A percentile compares a stretch with the other conserved stretches of the same genome.
phyloP scores from a whole-genome alignment of 129 eudicot species.

The Saussurea involucrata region DNA sequence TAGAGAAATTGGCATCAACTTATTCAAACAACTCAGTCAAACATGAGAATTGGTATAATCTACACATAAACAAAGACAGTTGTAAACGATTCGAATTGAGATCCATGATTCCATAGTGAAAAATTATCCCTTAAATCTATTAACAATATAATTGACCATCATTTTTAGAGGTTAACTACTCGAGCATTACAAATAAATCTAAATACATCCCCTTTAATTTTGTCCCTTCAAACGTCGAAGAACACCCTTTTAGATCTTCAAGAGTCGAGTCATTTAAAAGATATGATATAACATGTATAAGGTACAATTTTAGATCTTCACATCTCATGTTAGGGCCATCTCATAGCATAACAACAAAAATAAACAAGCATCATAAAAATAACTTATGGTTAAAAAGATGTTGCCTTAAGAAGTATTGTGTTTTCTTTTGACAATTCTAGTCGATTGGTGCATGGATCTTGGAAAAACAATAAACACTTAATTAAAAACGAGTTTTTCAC shows the following conservation, averaged over 20 bases:
- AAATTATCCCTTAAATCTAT: background rate
- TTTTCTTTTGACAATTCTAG: background rate
- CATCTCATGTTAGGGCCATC: background rate
- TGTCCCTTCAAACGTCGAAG: background rate
- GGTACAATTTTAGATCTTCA: background rate
- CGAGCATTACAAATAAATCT: background rate
- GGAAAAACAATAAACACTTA: background rate
- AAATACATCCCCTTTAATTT: background rate
- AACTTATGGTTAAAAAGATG: background rate
- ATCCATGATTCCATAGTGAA: background rate
- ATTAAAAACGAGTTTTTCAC: background rate
- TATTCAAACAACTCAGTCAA: no score
- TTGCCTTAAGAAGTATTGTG: background rate
- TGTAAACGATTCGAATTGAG: background rate
- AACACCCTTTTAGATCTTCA: background rate
- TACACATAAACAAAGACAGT: no score
- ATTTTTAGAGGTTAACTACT: background rate
- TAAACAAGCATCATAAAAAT: background rate
- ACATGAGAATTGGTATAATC: background rate
- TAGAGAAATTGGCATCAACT: background rate
- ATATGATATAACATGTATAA: background rate
- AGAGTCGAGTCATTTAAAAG: background rate
- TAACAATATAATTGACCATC: background rate
- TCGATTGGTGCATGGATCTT: background rate
- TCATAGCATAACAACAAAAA: background rate